Conservation (phyloP, 2,329 filamentous ascomycete genomes). For the Aspergillus persii region DNA sequence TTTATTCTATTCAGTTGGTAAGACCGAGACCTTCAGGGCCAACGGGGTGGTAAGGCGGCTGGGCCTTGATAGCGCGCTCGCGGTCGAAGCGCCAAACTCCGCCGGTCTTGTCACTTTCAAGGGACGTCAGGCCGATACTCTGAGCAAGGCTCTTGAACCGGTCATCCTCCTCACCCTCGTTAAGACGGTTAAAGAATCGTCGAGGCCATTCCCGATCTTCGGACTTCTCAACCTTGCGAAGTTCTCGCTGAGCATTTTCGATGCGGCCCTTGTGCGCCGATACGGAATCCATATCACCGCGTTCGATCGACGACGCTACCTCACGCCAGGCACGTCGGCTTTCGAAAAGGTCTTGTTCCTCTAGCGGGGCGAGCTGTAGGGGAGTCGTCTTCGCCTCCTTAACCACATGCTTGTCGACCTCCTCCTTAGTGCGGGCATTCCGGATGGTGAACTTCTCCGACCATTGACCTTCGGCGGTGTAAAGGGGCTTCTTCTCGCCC, state of each 20-base stretch:
- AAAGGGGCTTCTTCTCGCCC: conserved; percentile 66
- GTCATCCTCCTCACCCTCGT: conserved; percentile 35
- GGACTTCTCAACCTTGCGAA: conserved; percentile 70
- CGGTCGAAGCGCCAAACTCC: conserved; percentile 69
- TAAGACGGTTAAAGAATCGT: conserved; percentile 67
- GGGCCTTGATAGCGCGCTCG: conserved; percentile 47
- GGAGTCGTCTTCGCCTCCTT: conserved; percentile 59
- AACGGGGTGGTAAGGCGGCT: conserved; percentile 43
- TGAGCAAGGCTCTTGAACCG: conserved; percentile 45
- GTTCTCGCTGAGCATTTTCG: conserved; percentile 79
- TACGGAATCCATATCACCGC: conserved; percentile 80
- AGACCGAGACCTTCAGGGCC: conserved; percentile 42
- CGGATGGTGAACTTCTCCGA: conserved; percentile 77
- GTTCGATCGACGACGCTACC: conserved; percentile 76
- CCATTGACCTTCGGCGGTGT: conserved; percentile 89
- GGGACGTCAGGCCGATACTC: conserved; percentile 37
- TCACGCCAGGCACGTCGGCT: conserved; percentile 83
- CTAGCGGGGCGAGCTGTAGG: conserved; percentile 68
- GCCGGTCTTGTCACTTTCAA: conserved; percentile 65
- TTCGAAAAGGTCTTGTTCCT: conserved; percentile 82
- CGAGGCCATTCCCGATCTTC: conserved; percentile 77
- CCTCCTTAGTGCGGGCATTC: conserved; percentile 56
- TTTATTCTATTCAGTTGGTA: conserved; percentile 2
- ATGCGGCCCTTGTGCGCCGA: conserved; percentile 80
- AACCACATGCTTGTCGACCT: conserved; percentile 62